phyloP scores from a whole-genome alignment of 2,329 filamentous ascomycete genomes.

The Hypoxylon rubiginosum region DNA sequence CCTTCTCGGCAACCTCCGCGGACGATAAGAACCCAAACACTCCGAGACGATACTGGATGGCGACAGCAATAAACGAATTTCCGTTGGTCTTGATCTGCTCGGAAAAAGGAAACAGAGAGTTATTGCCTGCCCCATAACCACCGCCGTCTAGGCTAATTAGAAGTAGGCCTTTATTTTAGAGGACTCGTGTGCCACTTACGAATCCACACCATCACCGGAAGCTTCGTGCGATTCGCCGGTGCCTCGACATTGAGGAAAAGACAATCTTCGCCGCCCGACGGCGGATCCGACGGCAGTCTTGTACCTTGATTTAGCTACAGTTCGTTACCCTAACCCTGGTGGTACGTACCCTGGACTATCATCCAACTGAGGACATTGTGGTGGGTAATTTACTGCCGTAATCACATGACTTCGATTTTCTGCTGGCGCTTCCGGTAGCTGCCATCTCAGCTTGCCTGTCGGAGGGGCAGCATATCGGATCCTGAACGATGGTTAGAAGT shows the following conservation, averaged over 20 bases:
- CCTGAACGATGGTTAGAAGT: slow-evolving; percentile 47
- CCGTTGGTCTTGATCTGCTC: slow-evolving; percentile 56
- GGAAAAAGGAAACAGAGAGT: slow-evolving; percentile 35
- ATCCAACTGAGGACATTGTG: slow-evolving; percentile 53
- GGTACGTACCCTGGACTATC: slow-evolving; percentile 32
- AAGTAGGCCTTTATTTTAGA: not conserved
- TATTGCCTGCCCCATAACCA: slow-evolving; percentile 55
- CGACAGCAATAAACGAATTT: slow-evolving; percentile 57
- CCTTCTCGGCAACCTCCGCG: slow-evolving; percentile 56
- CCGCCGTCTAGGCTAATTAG: slow-evolving; percentile 57
- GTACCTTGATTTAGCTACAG: not conserved
- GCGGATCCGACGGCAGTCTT: slow-evolving; percentile 21
- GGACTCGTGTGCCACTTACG: slow-evolving; percentile 45
- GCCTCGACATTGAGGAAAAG: slow-evolving; percentile 62
- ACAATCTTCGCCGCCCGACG: slow-evolving; percentile 60
- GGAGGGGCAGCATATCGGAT: slow-evolving; percentile 61
- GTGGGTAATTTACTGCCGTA: slow-evolving; percentile 50
- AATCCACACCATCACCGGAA: slow-evolving; percentile 64
- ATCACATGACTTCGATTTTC: slow-evolving; percentile 50
- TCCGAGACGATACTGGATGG: slow-evolving; percentile 59
- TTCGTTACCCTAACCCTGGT: not conserved
- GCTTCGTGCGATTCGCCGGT: slow-evolving; percentile 52
- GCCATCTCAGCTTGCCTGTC: slow-evolving; percentile 59
- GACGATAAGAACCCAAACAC: slow-evolving; percentile 64
- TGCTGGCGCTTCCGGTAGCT: slow-evolving; percentile 53